A percentile compares a stretch with the other conserved stretches of the same genome.
phyloP scores from a whole-genome alignment of 2,329 filamentous ascomycete species.

The Pseudohalonectria lignicola region DNA sequence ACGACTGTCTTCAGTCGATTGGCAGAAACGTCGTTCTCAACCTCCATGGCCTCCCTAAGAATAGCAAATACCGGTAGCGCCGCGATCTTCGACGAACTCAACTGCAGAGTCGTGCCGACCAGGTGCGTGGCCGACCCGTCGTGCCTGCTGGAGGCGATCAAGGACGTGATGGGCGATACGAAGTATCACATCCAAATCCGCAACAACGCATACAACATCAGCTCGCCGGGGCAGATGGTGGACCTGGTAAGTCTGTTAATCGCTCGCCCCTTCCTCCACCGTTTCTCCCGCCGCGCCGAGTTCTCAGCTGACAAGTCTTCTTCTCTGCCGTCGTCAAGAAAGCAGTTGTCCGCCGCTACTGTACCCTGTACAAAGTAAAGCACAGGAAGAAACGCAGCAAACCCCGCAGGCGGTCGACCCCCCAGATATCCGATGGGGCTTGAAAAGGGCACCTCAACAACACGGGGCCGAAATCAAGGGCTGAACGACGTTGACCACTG shows the following conservation, averaged over 20 bases:
- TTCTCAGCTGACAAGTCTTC: neutral
- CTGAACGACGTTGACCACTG: too few relatives aligned
- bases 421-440: too few relatives aligned
- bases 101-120: neutral
- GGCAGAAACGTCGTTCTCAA: neutral
- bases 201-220: slow-evolving; percentile 2
- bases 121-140: neutral
- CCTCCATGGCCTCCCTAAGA: neutral
- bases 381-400: neutral
- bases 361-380: neutral
- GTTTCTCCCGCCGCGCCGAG: neutral
- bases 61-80: neutral
- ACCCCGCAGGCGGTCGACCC: too few relatives aligned
- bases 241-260: neutral
- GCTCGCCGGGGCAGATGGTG: neutral
- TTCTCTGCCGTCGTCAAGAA: neutral
- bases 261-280: too few relatives aligned
- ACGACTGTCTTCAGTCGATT: neutral
- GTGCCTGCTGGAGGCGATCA: neutral
- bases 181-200: neutral
- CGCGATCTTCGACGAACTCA: neutral
- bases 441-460: too few relatives aligned
- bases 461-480: too few relatives aligned
- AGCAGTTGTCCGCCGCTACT: neutral
- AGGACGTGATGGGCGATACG: neutral